Evolutionary conservation across 768 basidiomycete genomes (phyloP), one percentile per base, ranked within the genome.

Genomic region (Ramaria sp.): DNA sequence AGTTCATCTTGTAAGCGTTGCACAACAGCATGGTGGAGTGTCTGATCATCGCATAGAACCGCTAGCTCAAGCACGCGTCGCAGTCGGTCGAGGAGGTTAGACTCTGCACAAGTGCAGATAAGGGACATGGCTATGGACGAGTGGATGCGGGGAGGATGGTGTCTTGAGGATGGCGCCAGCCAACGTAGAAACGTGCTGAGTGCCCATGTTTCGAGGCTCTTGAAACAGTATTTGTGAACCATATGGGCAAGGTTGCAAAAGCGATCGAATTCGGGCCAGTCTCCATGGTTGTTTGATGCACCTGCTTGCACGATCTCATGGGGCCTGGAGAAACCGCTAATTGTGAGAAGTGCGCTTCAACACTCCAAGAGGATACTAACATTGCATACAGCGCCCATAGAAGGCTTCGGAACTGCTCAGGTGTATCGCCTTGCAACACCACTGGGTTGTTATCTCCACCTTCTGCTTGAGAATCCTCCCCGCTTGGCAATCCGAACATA

Each of bases 331-430:
- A 27, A 42, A 48, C 49, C 38, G 58, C n/a, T 30, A 51, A 37
- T 55, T 48, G 30, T 48, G 10, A 6, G 46, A 48, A 13, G 20
- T 12, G 27, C 5, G 13, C 13, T 20, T 48, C 3, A 48, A 13
- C 46, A 43, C 5, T 27, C 27, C 27, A 7, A 37, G 53, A 39
- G 38, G 27, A 12, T 42, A 66, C 84, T 69, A 63, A 87, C 86
- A 84, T 64, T 7, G 86, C 84, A 63, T 89, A 88, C n/a, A 88
- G 68, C 1, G 81, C 80, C 83, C 83, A 86, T 33, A 90, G 75
- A 62, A 90, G 85, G 65, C 83, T 77, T 50, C 78, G 76, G 64
- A 90, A 89, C 66, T 88, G 84, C 3, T 75, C 68, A 9, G 77
- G 74, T 0, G 78, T 79, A 59, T 88, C 84, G 0, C 86, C 86